These are phyloP conservation scores for Eimeria praecox DNA, from an alignment of 169 alveolate genomes.

Conservation along the genomic window DNA sequence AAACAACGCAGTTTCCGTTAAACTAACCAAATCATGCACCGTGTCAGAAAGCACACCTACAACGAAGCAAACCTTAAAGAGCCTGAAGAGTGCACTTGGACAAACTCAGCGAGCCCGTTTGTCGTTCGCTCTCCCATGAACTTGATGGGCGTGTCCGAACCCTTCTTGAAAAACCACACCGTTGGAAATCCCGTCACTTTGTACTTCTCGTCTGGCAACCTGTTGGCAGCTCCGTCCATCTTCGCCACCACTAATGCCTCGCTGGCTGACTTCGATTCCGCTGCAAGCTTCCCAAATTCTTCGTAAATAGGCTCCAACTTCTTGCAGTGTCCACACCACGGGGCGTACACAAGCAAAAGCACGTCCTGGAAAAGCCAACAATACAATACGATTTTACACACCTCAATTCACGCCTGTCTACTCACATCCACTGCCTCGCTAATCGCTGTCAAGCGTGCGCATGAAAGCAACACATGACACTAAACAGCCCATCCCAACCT, in stretches of 20 bases:
- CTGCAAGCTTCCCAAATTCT: too few relatives aligned
- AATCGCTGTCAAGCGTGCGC: background rate
- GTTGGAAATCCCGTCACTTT: conserved; percentile 59
- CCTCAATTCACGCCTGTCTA: background rate
- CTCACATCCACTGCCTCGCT: background rate
- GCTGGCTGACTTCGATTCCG: too few relatives aligned
- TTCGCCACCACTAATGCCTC: too few relatives aligned
- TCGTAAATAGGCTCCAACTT: too few relatives aligned
- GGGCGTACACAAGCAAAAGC: too few relatives aligned
- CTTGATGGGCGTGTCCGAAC: conserved; percentile 64
- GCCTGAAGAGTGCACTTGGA: conserved; percentile 22
- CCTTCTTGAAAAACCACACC: conserved; percentile 67
- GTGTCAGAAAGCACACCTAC: background rate
- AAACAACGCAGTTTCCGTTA: background rate
- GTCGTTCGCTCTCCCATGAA: conserved; percentile 67
- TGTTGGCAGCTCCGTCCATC: conserved; percentile 12
- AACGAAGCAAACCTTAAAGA: background rate
- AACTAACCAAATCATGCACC: background rate
- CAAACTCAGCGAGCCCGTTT: conserved; percentile 39
- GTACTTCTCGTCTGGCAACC: conserved; percentile 56
- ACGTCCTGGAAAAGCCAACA: too few relatives aligned
- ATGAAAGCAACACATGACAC: too few relatives aligned
- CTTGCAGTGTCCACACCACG: too few relatives aligned
- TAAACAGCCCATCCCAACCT: background rate
- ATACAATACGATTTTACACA: background rate